phyloP scores from a whole-genome alignment of 768 basidiomycete genomes.

The Suillus discolor region DNA sequence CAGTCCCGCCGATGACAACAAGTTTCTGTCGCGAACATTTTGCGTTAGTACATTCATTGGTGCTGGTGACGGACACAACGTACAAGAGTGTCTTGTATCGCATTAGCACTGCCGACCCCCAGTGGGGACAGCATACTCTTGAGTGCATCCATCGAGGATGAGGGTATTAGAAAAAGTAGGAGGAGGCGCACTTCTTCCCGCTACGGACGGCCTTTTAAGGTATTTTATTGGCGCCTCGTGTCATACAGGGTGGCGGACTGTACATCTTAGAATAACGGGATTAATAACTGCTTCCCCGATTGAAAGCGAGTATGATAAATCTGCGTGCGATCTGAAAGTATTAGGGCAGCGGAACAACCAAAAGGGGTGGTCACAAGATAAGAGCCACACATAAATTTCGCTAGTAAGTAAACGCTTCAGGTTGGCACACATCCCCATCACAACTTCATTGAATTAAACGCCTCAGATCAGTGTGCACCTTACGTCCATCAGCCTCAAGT shows the following conservation, averaged over 20 bases:
- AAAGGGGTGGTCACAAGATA: constrained; percentile 16
- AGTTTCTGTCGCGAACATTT: constrained; percentile 59
- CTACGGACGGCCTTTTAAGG: constrained; percentile 41
- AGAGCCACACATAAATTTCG: constrained; percentile 5
- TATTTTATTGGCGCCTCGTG: constrained; percentile 35
- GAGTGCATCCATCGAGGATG: constrained; percentile 60
- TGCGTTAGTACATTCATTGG: neutral
- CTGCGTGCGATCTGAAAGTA: constrained; percentile 19
- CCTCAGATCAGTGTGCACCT: neutral
- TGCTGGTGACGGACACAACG: constrained; percentile 19
- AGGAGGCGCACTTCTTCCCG: constrained; percentile 35
- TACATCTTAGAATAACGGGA: constrained; percentile 21
- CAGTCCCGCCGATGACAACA: constrained; percentile 87
- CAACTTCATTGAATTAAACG: constrained; percentile 1
- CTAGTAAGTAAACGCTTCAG: neutral
- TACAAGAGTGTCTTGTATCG: constrained; percentile 81
- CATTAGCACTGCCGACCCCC: constrained; percentile 58
- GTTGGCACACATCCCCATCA: neutral
- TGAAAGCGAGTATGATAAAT: constrained; percentile 23
- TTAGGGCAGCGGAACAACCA: constrained; percentile 21
- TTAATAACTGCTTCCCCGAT: constrained; percentile 31
- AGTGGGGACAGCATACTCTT: constrained; percentile 74
- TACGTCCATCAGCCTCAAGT: constrained; percentile 10
- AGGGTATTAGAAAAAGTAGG: constrained; percentile 22
- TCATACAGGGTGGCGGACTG: constrained; percentile 29